Evolutionary conservation across 108 stramenopile genomes (phyloP).

Genomic region (Parmales sp.): DNA sequence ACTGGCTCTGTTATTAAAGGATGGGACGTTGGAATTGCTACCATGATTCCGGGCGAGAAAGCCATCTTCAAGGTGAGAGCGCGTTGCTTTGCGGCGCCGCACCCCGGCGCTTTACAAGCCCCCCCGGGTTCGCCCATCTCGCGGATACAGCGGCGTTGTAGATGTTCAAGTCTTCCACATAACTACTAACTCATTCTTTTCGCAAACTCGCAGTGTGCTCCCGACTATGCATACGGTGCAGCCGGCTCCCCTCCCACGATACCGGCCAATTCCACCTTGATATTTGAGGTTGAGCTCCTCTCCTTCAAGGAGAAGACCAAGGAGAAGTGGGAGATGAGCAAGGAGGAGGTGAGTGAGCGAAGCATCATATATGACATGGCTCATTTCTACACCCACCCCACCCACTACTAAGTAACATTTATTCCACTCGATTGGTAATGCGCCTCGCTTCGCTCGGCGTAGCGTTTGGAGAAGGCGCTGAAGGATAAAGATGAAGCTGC

Average conservation of each 20-base stretch:
- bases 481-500: constrained; percentile 74
- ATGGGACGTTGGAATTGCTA: constrained; percentile 84
- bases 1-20: constrained; percentile 86
- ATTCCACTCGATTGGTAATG: neutral
- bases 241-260: constrained; percentile 77
- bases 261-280: constrained; percentile 64
- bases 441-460: neutral
- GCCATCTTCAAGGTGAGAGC: constrained; percentile 46
- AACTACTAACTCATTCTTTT: too few species aligned
- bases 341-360: too few species aligned
- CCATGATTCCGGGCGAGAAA: constrained; percentile 80
- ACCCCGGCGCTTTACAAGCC: too few species aligned
- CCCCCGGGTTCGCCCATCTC: too few species aligned
- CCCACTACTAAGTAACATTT: neutral
- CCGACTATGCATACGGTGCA: constrained; percentile 88
- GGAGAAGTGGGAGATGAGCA: constrained; percentile 61
- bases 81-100: too few species aligned
- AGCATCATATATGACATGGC: too few species aligned
- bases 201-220: too few species aligned
- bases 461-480: constrained; percentile 44
- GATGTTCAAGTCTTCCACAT: too few species aligned
- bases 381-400: neutral
- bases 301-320: constrained; percentile 72
- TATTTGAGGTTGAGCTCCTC: constrained; percentile 92
- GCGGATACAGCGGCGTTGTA: too few species aligned